phyloP scores from a whole-genome alignment of 2,329 filamentous ascomycete species.

The Neofusicoccum sp. region DNA sequence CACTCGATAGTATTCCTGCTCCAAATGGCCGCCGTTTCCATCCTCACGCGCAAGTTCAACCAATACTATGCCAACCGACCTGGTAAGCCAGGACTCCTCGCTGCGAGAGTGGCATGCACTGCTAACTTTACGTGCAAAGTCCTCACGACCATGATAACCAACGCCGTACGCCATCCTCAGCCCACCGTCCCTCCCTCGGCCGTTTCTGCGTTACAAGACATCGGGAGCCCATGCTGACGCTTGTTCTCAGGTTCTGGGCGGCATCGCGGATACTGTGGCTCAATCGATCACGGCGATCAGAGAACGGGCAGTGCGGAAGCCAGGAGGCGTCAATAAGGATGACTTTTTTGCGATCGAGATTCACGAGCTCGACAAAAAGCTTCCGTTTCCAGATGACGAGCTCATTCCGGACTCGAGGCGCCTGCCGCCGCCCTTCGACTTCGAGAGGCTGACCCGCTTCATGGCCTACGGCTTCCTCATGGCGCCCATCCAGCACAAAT shows the following conservation, averaged over 20 bases:
- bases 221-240: background rate
- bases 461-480: slow-evolving; percentile 97
- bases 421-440: slow-evolving; percentile 84
- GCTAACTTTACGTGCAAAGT: slow-evolving; percentile 50
- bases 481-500: slow-evolving; percentile 92
- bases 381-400: slow-evolving; percentile 63
- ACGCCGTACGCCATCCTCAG: slow-evolving; percentile 62
- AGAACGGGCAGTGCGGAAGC: slow-evolving; percentile 63
- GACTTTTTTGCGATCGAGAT: slow-evolving; percentile 84
- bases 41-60: slow-evolving; percentile 85
- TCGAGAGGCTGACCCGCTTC: slow-evolving; percentile 89
- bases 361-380: slow-evolving; percentile 79
- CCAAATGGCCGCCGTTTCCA: slow-evolving; percentile 81
- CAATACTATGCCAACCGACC: slow-evolving; percentile 89
- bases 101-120: background rate
- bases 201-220: background rate
- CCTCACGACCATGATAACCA: slow-evolving; percentile 98
- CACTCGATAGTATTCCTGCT: slow-evolving; percentile 82
- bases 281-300: slow-evolving; percentile 87
- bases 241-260: slow-evolving; percentile 68
- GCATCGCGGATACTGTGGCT: slow-evolving; percentile 93
- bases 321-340: slow-evolving; percentile 59
- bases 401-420: slow-evolving; percentile 61
- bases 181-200: slow-evolving; percentile 6
- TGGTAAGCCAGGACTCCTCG: slow-evolving; percentile 50